A percentile compares a stretch with the other conserved stretches of the same genome.
Evolutionary conservation across 352 stramenopile genomes (phyloP).

Genomic region (Phytophthora macrochlamydospora): DNA sequence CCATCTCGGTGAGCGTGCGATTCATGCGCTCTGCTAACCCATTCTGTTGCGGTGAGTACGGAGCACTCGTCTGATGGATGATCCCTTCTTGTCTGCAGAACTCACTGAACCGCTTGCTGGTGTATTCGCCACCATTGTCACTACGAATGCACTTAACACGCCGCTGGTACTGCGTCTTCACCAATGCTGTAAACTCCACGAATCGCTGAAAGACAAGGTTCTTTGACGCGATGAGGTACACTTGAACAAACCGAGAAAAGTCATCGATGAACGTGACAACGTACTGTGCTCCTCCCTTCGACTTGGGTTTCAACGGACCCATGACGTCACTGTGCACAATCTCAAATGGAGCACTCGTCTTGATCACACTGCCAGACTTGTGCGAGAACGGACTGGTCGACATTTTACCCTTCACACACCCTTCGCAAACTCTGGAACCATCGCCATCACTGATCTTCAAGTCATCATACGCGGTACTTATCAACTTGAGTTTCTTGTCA

Average conservation of each 20-base stretch:
- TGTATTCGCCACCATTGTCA: slow-evolving; percentile 28
- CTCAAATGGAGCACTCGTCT: slow-evolving; percentile 8
- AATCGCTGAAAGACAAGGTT: slow-evolving; percentile 6
- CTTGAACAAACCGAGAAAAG: slow-evolving; percentile 10
- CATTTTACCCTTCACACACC: slow-evolving; percentile 21
- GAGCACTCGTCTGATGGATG: slow-evolving; percentile 16
- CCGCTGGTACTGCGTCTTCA: slow-evolving; percentile 6
- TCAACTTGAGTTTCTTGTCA: neutral
- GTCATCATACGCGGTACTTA: neutral
- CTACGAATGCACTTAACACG: slow-evolving; percentile 13
- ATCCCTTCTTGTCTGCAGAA: slow-evolving; percentile 13
- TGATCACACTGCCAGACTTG: slow-evolving; percentile 14
- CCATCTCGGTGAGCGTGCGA: slow-evolving; percentile 12
- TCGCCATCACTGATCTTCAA: neutral
- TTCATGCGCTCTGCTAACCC: slow-evolving; percentile 20
- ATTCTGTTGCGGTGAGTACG: slow-evolving; percentile 17
- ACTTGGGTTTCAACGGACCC: slow-evolving; percentile 21
- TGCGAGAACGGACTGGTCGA: slow-evolving; percentile 8
- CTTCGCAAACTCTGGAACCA: neutral
- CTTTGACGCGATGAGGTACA: slow-evolving; percentile 13
- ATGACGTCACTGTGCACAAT: slow-evolving; percentile 25
- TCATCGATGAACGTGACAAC: slow-evolving; percentile 31
- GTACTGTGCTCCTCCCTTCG: slow-evolving; percentile 16
- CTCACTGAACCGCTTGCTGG: slow-evolving; percentile 11
- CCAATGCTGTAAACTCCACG: slow-evolving; percentile 3